Conservation (phyloP, 2,329 filamentous ascomycete genomes). For the Geosmithia morbida region DNA sequence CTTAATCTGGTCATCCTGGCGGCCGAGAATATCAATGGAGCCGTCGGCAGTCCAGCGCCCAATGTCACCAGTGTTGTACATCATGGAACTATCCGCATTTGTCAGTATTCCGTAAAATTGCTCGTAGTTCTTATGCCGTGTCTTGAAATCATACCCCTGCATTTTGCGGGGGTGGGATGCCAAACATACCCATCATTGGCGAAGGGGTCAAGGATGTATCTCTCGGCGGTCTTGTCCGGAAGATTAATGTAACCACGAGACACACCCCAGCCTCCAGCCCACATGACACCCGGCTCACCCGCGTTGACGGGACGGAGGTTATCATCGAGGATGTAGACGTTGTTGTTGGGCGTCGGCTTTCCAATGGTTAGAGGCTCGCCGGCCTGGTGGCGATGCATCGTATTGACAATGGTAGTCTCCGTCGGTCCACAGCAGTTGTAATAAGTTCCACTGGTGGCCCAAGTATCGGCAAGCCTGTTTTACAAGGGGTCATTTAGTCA, state of each 20-base stretch:
- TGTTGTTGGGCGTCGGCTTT: slow-evolving; percentile 39
- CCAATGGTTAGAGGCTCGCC: slow-evolving; percentile 37
- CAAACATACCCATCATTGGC: slow-evolving; percentile 17
- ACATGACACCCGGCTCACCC: slow-evolving; percentile 36
- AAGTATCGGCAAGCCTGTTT: slow-evolving; percentile 34
- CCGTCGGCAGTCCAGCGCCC: slow-evolving; percentile 38
- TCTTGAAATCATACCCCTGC: background rate
- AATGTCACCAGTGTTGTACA: slow-evolving; percentile 48
- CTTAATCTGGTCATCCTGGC: slow-evolving; percentile 48
- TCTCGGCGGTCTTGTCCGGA: slow-evolving; percentile 30
- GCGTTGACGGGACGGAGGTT: slow-evolving; percentile 24
- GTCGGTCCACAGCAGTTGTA: slow-evolving; percentile 47
- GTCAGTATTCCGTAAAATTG: slow-evolving; percentile 2
- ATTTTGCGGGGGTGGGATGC: background rate
- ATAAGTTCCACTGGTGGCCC: slow-evolving; percentile 32
- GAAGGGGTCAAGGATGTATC: slow-evolving; percentile 36
- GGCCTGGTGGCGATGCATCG: slow-evolving; percentile 32
- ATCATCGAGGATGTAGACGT: slow-evolving; percentile 37
- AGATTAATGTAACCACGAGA: slow-evolving; percentile 41
- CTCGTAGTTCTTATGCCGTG: background rate
- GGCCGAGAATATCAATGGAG: slow-evolving; percentile 37
- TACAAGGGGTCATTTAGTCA: background rate
- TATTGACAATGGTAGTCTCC: slow-evolving; percentile 45
- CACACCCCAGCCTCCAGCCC: slow-evolving; percentile 41
- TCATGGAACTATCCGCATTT: slow-evolving; percentile 15